Conservation (phyloP, 306 rosid genomes). For the Sicyos edulis region DNA sequence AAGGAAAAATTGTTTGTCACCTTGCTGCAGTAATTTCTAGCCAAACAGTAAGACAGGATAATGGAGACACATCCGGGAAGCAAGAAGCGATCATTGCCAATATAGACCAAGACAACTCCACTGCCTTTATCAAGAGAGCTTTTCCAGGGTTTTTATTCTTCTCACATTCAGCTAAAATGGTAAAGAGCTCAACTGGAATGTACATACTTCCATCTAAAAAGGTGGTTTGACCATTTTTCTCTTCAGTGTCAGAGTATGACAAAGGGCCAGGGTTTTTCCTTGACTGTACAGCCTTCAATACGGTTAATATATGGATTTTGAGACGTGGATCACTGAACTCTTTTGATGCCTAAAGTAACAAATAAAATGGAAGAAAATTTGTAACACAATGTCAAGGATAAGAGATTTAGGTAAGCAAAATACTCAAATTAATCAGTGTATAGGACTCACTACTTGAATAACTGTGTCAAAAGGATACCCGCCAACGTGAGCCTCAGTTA, state of each 20-base stretch:
- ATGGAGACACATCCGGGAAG: conserved; percentile 80
- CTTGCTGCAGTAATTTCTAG: conserved; percentile 98
- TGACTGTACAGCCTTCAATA: conserved; percentile 73
- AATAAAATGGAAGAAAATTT: conserved; percentile 24
- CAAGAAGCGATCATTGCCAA: conserved; percentile 96
- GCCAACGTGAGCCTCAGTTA: conserved; percentile 86
- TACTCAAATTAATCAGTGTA: neutral
- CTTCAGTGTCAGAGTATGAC: conserved; percentile 44
- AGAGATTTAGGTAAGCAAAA: conserved; percentile 1
- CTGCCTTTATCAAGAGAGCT: conserved; percentile 79
- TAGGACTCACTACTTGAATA: conserved; percentile 55
- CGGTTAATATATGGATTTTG: conserved; percentile 70
- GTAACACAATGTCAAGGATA: conserved; percentile 14
- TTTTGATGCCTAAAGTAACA: conserved; percentile 71
- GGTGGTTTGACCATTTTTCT: conserved; percentile 45
- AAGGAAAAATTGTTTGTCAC: conserved; percentile 32
- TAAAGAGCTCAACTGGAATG: conserved; percentile 78
- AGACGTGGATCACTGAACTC: conserved; percentile 85
- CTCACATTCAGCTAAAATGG: conserved; percentile 84
- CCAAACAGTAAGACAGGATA: conserved; percentile 85
- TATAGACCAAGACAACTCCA: conserved; percentile 91
- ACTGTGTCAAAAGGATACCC: conserved; percentile 79
- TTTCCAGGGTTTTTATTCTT: conserved; percentile 64
- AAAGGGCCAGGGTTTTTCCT: conserved; percentile 66
- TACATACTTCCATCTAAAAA: conserved; percentile 55